Conservation (phyloP, 495 filamentous ascomycete genomes). For the Penicillium flavigenum region DNA sequence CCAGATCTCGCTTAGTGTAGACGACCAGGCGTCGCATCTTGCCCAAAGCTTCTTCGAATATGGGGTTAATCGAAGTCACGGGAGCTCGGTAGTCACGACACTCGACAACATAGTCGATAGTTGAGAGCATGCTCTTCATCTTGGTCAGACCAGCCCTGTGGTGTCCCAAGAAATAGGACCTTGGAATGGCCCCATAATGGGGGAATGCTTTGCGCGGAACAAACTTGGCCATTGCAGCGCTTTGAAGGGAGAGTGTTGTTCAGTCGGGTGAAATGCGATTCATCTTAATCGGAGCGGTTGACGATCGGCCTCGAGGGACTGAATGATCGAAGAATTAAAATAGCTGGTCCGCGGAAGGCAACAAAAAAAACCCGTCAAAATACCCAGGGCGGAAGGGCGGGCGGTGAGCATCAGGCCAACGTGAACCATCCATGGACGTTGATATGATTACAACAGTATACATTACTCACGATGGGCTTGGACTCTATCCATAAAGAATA, state of each 20-base stretch:
- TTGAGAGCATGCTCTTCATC: conserved; percentile 80
- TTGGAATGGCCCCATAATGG: conserved; percentile 65
- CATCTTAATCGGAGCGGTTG: conserved; percentile 14
- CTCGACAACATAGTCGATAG: conserved; percentile 87
- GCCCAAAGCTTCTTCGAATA: conserved; percentile 77
- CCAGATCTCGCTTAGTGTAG: conserved; percentile 88
- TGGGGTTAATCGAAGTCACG: conserved; percentile 81
- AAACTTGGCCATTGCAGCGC: conserved; percentile 50
- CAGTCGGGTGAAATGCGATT: conserved; percentile 3
- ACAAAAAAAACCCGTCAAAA: conserved; percentile 10
- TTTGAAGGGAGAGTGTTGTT: neutral
- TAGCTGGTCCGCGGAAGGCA: neutral
- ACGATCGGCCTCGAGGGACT: neutral
- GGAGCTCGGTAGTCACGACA: conserved; percentile 93
- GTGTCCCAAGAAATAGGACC: conserved; percentile 97
- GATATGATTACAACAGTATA: too few relatives aligned
- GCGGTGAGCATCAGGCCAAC: neutral
- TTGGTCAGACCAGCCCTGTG: conserved; percentile 77
- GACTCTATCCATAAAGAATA: too few relatives aligned
- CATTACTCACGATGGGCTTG: too few relatives aligned
- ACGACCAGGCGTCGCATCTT: conserved; percentile 73
- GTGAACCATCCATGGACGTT: too few relatives aligned
- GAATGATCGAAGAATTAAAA: neutral
- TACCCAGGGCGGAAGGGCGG: conserved; percentile 4
- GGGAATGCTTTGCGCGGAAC: conserved; percentile 72